Conservation (phyloP, 164 flowering plant genomes). For the Vitis rupestris region DNA sequence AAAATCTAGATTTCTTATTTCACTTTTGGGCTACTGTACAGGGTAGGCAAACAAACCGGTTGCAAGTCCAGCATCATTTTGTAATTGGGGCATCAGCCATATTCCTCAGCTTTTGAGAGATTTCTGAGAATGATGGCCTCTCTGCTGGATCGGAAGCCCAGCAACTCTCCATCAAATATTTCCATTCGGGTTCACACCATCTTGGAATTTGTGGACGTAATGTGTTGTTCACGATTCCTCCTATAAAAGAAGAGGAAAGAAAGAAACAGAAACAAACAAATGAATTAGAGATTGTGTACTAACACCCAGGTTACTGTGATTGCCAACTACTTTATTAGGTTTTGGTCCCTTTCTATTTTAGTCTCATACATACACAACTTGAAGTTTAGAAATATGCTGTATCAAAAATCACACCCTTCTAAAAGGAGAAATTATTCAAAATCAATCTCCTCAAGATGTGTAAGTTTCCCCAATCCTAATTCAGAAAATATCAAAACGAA, state of each 20-base stretch:
- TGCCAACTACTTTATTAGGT: no score
- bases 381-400: no score
- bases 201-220: conserved; percentile 87
- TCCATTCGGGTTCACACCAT: conserved; percentile 99
- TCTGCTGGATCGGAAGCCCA: conserved; percentile 86
- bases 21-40: conserved; percentile 17
- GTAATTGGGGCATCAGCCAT: conserved; percentile 92
- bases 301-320: no score
- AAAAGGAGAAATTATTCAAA: no score
- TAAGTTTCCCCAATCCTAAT: no score
- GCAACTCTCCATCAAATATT: conserved; percentile 88
- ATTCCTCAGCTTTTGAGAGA: conserved; percentile 81
- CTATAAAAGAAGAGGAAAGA: conserved; percentile 29
- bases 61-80: conserved; percentile 45
- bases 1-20: conserved; percentile 14
- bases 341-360: no score
- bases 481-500: no score
- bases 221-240: conserved; percentile 92
- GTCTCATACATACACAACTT: no score
- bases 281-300: background rate
- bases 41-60: conserved; percentile 11
- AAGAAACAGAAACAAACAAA: background rate
- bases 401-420: no score
- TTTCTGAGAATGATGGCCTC: conserved; percentile 88
- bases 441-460: no score